Percentiles rank a stretch among this genome's conserved stretches.
Evolutionary conservation across 2,329 filamentous ascomycete species (phyloP).

Genomic region (Rhytidhysteron rufulum): DNA sequence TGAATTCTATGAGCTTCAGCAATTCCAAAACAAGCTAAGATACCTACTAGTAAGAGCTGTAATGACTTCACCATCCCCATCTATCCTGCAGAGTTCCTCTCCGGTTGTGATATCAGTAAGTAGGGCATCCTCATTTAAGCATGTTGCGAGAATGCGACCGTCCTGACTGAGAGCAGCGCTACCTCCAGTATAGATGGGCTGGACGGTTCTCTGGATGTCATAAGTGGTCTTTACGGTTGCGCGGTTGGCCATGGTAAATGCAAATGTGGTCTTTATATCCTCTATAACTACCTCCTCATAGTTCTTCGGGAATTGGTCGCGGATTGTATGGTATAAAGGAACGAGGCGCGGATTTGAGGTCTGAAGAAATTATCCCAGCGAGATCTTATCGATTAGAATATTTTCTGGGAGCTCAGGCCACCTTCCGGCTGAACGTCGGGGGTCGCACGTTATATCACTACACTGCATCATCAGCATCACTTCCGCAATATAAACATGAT

Average conservation of each 20-base stretch:
- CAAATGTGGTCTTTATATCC: constrained; percentile 2
- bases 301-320: too few species aligned
- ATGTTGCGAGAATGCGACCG: constrained; percentile 79
- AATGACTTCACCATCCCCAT: constrained; percentile 72
- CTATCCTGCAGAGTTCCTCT: constrained; percentile 75
- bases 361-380: constrained; percentile 19
- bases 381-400: constrained; percentile 36
- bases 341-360: constrained; percentile 4
- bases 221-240: constrained; percentile 77
- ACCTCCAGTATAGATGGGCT: constrained; percentile 91
- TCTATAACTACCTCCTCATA: too few species aligned
- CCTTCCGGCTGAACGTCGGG: too few species aligned
- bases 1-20: constrained; percentile 33
- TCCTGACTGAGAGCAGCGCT: constrained; percentile 77
- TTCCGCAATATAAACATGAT: too few species aligned
- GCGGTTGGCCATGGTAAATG: constrained; percentile 49
- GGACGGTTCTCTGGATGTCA: constrained; percentile 75
- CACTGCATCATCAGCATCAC: too few species aligned
- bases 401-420: too few species aligned
- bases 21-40: constrained; percentile 2
- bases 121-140: constrained; percentile 86
- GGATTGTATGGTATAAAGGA: too few species aligned
- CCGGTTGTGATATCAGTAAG: constrained; percentile 82
- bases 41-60: constrained; percentile 65
- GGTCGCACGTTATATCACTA: too few species aligned